A percentile compares a stretch with the other conserved stretches of the same genome.
These are phyloP conservation scores for Coprinopsis marcescibilis DNA, from an alignment of 768 basidiomycete species.

Conservation along the genomic window DNA sequence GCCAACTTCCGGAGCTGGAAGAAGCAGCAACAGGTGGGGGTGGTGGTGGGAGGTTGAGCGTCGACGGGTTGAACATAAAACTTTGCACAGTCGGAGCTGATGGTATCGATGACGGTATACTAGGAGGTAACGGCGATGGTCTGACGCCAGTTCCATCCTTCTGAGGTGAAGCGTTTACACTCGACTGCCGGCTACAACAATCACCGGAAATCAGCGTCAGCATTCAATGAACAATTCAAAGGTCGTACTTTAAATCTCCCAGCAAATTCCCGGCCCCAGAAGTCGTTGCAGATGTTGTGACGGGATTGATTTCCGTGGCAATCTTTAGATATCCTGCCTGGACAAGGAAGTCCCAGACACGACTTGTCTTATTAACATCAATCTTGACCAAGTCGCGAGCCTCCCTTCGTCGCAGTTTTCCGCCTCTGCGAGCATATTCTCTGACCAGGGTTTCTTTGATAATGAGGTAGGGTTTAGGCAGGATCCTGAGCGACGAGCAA, in stretches of 20 bases:
- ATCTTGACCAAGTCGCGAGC: conserved; percentile 89
- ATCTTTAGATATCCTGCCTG: conserved; percentile 80
- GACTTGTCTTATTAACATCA: conserved; percentile 87
- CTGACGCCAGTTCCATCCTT: conserved; percentile 6
- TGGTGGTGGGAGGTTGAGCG: neutral
- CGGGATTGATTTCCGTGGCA: conserved; percentile 37
- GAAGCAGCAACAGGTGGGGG: neutral
- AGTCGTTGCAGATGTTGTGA: neutral
- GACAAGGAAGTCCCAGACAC: conserved; percentile 91
- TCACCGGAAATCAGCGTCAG: neutral
- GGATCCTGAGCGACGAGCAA: conserved; percentile 83
- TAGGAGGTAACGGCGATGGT: conserved; percentile 8
- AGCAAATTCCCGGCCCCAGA: neutral
- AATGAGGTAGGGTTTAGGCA: conserved; percentile 92
- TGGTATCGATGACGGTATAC: neutral
- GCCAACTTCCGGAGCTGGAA: too few species aligned
- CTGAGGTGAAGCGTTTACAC: conserved; percentile 8
- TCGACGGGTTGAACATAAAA: conserved; percentile 3
- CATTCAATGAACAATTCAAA: neutral
- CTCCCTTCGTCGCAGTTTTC: conserved; percentile 82
- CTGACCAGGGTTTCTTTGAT: conserved; percentile 94
- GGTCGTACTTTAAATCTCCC: conserved; percentile 2
- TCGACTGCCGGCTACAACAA: conserved; percentile 3
- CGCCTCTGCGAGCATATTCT: conserved; percentile 86
- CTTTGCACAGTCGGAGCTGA: conserved; percentile 2